Percentiles rank a stretch among this genome's conserved stretches.
Evolutionary conservation across 176 grass and related monocot genomes (phyloP).

Genomic region (Pontederia crassipes): DNA sequence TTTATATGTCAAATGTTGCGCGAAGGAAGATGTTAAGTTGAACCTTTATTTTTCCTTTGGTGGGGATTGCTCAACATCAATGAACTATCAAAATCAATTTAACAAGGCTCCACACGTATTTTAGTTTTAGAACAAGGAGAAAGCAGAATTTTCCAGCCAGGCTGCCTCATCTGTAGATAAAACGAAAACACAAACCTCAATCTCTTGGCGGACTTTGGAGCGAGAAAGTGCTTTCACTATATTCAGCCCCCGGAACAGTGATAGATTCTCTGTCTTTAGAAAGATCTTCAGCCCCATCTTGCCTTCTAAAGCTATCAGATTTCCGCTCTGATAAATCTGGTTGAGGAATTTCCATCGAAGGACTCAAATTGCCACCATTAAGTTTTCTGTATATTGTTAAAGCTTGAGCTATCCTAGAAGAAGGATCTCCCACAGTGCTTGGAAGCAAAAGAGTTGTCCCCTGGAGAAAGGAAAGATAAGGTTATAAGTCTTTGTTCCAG

Average conservation of each 20-base stretch:
- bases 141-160: too few relatives aligned
- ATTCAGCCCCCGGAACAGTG: not conserved
- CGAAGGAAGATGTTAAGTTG: too few relatives aligned
- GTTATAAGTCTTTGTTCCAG: constrained; percentile 3
- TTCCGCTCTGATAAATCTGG: not conserved
- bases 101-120: too few relatives aligned
- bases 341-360: not conserved
- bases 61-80: too few relatives aligned
- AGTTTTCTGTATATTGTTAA: constrained; percentile 47
- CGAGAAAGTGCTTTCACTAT: constrained; percentile 1
- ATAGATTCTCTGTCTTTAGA: not conserved
- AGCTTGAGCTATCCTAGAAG: constrained; percentile 57
- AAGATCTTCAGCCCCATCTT: not conserved
- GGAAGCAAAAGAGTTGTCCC: constrained; percentile 63
- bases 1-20: too few relatives aligned
- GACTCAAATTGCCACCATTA: not conserved
- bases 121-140: too few relatives aligned
- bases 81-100: too few relatives aligned
- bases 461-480: constrained; percentile 15
- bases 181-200: not conserved
- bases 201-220: constrained; percentile 16
- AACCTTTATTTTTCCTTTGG: too few relatives aligned
- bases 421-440: constrained; percentile 41
- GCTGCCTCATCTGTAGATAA: too few relatives aligned
- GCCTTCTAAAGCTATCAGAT: not conserved